phyloP scores from a whole-genome alignment of 1,139 yeast genomes.

The Zygotorulaspora mrakii region DNA sequence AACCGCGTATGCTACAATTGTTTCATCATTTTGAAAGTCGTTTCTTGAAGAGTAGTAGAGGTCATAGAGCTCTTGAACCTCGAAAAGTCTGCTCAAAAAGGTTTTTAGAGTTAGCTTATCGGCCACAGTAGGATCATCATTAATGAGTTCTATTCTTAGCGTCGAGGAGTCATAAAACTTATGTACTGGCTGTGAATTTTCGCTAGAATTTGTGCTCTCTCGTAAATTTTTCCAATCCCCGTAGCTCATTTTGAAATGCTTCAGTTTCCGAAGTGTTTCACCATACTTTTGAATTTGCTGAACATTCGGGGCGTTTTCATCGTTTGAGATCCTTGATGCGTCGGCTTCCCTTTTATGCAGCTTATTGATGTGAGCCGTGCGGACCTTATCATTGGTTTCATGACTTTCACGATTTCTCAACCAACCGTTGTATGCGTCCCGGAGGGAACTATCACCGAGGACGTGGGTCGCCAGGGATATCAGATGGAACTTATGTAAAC shows the following conservation, averaged over 20 bases:
- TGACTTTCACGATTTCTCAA: conserved; percentile 5
- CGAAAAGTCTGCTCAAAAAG: conserved; percentile 13
- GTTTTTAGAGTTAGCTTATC: conserved; percentile 5
- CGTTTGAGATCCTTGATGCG: conserved; percentile 1
- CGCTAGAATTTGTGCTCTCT: not conserved
- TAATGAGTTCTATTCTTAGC: conserved; percentile 17
- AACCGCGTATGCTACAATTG: conserved; percentile 20
- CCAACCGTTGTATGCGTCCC: conserved; percentile 51
- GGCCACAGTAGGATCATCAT: conserved; percentile 5
- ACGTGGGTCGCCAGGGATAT: conserved; percentile 63
- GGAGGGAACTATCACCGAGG: conserved; percentile 50
- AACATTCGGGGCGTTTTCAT: conserved; percentile 4
- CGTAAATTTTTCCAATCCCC: conserved; percentile 26
- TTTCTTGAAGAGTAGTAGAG: conserved; percentile 24
- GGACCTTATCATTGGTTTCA: conserved; percentile 7
- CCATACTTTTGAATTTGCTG: conserved; percentile 28
- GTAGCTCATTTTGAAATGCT: conserved; percentile 25
- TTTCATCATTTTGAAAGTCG: conserved; percentile 11
- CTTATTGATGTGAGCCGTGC: conserved; percentile 15
- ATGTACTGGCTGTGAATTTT: conserved; percentile 2
- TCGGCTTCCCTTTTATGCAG: conserved; percentile 13
- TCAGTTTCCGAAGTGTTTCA: conserved; percentile 27
- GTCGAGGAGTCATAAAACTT: conserved; percentile 19
- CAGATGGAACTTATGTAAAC: conserved; percentile 55
- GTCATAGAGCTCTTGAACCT: conserved; percentile 11